These are phyloP conservation scores for Sporothrix pseudoabietina DNA, from an alignment of 2,329 filamentous ascomycete genomes.

Conservation along the genomic window DNA sequence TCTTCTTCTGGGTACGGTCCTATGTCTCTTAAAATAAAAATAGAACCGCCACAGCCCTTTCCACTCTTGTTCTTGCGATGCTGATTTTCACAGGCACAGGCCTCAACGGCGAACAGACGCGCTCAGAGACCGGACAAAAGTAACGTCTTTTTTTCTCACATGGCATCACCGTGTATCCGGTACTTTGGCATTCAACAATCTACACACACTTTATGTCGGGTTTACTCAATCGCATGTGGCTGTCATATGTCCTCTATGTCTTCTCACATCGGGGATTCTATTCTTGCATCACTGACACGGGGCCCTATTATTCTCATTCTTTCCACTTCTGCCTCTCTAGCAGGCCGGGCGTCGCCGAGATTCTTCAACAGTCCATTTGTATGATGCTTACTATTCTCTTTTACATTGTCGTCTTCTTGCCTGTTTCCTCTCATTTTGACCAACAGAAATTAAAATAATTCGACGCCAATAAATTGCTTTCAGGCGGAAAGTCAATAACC, in stretches of 20 bases:
- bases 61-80: background rate
- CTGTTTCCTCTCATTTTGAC: background rate
- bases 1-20: background rate
- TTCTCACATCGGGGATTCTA: background rate
- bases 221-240: background rate
- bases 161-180: background rate
- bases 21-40: background rate
- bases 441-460: background rate
- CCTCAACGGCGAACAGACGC: slow-evolving; percentile 11
- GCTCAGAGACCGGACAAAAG: background rate
- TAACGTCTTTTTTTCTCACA: background rate
- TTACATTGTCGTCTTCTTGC: background rate
- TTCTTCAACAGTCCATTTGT: background rate
- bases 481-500: slow-evolving; percentile 12
- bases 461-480: background rate
- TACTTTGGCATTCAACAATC: too few relatives aligned
- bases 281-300: background rate
- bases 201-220: background rate
- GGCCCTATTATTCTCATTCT: background rate
- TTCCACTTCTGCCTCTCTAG: background rate
- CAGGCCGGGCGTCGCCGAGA: background rate
- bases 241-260: background rate
- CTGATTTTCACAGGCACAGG: background rate
- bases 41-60: background rate
- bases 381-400: background rate